Evolutionary conservation across 2,329 filamentous ascomycete species (phyloP).

Genomic region (Arachnomyces sp.): DNA sequence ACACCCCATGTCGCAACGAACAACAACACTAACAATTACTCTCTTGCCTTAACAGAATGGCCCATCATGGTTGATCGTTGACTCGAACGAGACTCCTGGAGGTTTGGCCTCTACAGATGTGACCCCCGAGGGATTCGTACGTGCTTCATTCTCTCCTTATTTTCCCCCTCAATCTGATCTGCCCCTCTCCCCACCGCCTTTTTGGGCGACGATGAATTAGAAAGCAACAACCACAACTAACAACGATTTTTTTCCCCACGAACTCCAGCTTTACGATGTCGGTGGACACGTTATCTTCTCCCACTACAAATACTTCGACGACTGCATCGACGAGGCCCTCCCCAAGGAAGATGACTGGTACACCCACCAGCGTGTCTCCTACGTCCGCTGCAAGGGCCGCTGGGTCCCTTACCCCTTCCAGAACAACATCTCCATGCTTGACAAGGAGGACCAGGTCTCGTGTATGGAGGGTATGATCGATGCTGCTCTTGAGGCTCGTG

Average conservation of each 20-base stretch:
- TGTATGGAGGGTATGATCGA: constrained; percentile 96
- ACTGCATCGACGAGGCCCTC: constrained; percentile 94
- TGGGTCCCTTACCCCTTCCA: constrained; percentile 99
- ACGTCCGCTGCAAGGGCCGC: constrained; percentile 89
- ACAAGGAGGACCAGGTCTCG: constrained; percentile 92
- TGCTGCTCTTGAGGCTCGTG: constrained; percentile 76
- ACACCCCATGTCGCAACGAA: not conserved
- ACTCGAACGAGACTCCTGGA: constrained; percentile 83
- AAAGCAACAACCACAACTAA: constrained; percentile 9
- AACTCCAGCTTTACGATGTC: constrained; percentile 89
- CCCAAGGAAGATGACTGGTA: constrained; percentile 94
- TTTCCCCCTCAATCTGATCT: constrained; percentile 16
- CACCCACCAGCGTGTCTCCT: constrained; percentile 95
- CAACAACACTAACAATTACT: constrained; percentile 12
- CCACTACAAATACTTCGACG: constrained; percentile 99
- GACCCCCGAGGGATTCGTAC: constrained; percentile 92
- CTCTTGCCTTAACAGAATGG: constrained; percentile 54
- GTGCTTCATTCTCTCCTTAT: constrained; percentile 36
- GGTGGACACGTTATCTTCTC: constrained; percentile 98
- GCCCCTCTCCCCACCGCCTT: not conserved
- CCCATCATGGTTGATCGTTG: constrained; percentile 92
- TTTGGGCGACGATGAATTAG: not conserved
- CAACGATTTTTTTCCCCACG: constrained; percentile 7
- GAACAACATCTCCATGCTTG: constrained; percentile 98
- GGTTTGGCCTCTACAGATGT: constrained; percentile 93